Percentiles rank a stretch among this genome's conserved stretches.
Evolutionary conservation across 179 eudicot genomes (phyloP).

Genomic region (Spergularia azorica): DNA sequence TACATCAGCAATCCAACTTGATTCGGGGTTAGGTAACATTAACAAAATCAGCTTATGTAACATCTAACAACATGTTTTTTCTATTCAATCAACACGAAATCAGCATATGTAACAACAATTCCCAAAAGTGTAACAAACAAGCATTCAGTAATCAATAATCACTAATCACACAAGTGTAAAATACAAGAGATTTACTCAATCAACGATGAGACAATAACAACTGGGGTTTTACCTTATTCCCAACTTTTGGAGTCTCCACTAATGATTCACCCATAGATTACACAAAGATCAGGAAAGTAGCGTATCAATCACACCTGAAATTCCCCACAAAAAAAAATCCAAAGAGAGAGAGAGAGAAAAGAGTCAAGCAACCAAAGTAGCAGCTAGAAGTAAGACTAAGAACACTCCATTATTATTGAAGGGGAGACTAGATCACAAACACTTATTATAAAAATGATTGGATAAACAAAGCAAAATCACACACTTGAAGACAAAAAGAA

Average conservation of each 20-base stretch:
- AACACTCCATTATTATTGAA: slow-evolving; percentile 31
- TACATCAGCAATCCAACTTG: too few relatives aligned
- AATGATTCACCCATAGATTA: slow-evolving; percentile 65
- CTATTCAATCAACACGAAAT: too few relatives aligned
- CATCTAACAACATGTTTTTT: neutral
- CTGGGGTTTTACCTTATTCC: slow-evolving; percentile 56
- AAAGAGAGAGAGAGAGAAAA: slow-evolving; percentile 6
- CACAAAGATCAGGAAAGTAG: slow-evolving; percentile 30
- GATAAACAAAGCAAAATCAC: slow-evolving; percentile 24
- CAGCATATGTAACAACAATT: too few relatives aligned
- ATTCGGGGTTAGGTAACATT: too few relatives aligned
- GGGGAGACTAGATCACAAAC: slow-evolving; percentile 27
- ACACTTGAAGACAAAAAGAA: slow-evolving; percentile 33
- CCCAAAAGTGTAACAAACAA: slow-evolving; percentile 10
- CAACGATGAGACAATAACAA: slow-evolving; percentile 25
- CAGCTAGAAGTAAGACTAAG: slow-evolving; percentile 30
- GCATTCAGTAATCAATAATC: too few relatives aligned
- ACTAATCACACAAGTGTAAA: slow-evolving; percentile 8
- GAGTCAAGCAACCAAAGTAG: slow-evolving; percentile 27
- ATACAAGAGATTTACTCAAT: slow-evolving; percentile 24
- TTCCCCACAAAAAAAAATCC: neutral
- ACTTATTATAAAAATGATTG: neutral
- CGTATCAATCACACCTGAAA: slow-evolving; percentile 27
- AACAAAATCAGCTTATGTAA: slow-evolving; percentile 13
- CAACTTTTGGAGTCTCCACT: slow-evolving; percentile 45